These are phyloP conservation scores for Reticulascus tulasneorum DNA, from an alignment of 2,329 filamentous ascomycete species.

Conservation along the genomic window DNA sequence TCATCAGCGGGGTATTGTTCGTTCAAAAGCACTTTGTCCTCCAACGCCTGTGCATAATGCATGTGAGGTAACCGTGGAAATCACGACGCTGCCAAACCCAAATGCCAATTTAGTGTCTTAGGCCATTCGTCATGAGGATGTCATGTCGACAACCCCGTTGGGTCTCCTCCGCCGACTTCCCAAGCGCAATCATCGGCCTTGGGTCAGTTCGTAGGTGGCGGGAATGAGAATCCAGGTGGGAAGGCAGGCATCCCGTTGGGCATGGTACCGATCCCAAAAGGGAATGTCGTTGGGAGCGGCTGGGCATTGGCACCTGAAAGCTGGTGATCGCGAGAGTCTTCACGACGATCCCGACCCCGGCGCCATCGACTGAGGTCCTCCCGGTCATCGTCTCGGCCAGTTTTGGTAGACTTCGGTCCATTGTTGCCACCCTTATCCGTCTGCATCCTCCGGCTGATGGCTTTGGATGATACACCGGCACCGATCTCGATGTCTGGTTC, in stretches of 20 bases:
- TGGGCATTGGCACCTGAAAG: conserved; percentile 16
- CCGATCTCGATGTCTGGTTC: conserved; percentile 99
- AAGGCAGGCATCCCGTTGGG: conserved; percentile 41
- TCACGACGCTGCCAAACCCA: no score
- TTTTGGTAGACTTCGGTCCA: conserved; percentile 59
- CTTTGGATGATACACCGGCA: conserved; percentile 94
- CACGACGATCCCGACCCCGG: conserved; percentile 17
- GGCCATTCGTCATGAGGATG: no score
- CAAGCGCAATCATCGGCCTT: no score
- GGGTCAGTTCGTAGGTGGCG: no score
- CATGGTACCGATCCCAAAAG: conserved; percentile 35
- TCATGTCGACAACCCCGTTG: no score
- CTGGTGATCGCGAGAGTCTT: conserved; percentile 14
- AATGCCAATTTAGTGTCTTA: no score
- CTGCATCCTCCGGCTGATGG: conserved; percentile 65
- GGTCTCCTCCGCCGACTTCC: no score
- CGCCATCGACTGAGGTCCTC: conserved; percentile 23
- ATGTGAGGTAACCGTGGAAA: no score
- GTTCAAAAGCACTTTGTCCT: no score
- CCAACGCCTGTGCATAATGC: no score
- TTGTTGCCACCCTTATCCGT: conserved; percentile 63
- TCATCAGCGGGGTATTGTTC: no score
- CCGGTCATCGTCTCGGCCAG: conserved; percentile 33
- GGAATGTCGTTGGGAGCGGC: conserved; percentile 25
- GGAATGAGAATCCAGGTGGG: conserved; percentile 34